Base-by-base conservation (phyloP, 192 early-diverging fungal species). In the Rhizophagus sp. region DNA sequence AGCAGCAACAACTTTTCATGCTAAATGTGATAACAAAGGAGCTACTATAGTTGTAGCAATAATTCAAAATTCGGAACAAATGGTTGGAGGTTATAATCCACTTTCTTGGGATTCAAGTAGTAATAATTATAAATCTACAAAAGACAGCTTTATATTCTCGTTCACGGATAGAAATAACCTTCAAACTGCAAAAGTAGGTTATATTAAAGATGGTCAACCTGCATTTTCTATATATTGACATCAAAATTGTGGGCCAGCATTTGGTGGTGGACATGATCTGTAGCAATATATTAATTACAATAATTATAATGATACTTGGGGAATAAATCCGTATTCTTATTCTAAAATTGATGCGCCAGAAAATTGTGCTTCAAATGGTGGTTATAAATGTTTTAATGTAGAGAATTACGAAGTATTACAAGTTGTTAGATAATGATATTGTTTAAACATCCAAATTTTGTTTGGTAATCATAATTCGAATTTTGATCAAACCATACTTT, bases 71-170 rank as follows among this genome's bases (percentile, higher is more conserved):
- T 33, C 8, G 3, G 52, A 19, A 3, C 52, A 57, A 5, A 57
- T 57, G 11, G 17, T 57, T 15, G 52, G 52, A 57, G 52, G 70
- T 25, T 73, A 73, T 73, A 73, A 73, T 47, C 71, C 71, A 10
- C n/a, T 39, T 24, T 22, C 0, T 34, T 5, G 25, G 65, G 65
- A 24, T 15, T 57, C 52, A 57, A n/a, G n/a, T n/a, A 57, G 4
- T 39, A 19, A 4, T 44, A 11, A 2, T 11, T 57, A 1, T 2
- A 5, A 19, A 5, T 22, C 52, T 19, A 57, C 52, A 4, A 57
- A 19, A 1, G 52, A 57, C 4, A 57, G 52, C 1, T 57, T 57
- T 22, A 22, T 57, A 57, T 57, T 57, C 4, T 66, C 65, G 30
- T 66, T 66, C 10, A 11, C 3, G 10, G 9, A 11, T 66, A 66